Evolutionary conservation across 306 rosid species (phyloP).

Genomic region (Clitoria ternatea): DNA sequence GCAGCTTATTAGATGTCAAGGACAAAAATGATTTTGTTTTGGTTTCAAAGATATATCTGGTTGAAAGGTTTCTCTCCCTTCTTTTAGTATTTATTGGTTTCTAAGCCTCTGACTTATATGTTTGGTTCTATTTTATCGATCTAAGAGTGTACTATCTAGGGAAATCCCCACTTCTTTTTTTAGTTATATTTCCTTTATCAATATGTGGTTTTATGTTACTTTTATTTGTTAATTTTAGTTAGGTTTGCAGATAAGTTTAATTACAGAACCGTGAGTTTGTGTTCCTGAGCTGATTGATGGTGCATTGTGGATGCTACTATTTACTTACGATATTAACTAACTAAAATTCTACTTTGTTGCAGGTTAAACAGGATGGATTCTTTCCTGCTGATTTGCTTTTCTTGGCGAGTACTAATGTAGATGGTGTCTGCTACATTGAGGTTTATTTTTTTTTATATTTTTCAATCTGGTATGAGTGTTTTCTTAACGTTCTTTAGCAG

Average conservation of each 20-base stretch:
- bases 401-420: slow-evolving; percentile 85
- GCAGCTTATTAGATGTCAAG: background rate
- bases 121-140: background rate
- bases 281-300: background rate
- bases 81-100: background rate
- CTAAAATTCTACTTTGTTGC: slow-evolving; percentile 19
- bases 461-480: background rate
- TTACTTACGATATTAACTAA: background rate
- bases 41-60: background rate
- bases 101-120: background rate
- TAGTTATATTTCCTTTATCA: background rate
- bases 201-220: background rate
- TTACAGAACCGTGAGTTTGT: background rate
- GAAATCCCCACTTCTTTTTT: background rate
- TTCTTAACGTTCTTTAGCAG: slow-evolving; percentile 2
- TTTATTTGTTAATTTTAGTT: background rate
- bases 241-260: background rate
- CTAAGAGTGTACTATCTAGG: background rate
- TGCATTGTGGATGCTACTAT: background rate
- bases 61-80: slow-evolving; percentile 2
- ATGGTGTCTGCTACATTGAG: slow-evolving; percentile 97
- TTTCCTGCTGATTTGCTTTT: slow-evolving; percentile 94
- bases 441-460: slow-evolving; percentile 32
- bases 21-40: background rate
- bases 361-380: slow-evolving; percentile 81